Conservation (phyloP, 2,329 filamentous ascomycete genomes). For the Coniochaeta sp. region DNA sequence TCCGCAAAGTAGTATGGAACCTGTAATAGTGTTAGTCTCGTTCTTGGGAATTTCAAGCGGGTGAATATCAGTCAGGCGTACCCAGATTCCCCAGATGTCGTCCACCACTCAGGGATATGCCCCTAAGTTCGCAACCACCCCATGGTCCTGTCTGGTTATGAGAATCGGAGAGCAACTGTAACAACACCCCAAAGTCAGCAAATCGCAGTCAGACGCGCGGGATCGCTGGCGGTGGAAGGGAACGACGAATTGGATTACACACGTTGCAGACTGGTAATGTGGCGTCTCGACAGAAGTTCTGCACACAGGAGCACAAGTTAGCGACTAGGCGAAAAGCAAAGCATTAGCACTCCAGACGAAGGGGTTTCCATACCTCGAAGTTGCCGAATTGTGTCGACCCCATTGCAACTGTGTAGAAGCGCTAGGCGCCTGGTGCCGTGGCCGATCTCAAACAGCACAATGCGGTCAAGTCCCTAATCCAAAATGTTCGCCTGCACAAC, state of each 20-base stretch:
- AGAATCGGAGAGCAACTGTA: slow-evolving; percentile 55
- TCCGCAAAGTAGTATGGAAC: slow-evolving; percentile 79
- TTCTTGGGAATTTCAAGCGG: neutral
- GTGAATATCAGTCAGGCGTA: slow-evolving; percentile 30
- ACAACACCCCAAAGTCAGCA: slow-evolving; percentile 11
- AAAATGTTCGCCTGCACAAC: neutral
- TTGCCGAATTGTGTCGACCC: slow-evolving; percentile 56
- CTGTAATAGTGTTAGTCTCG: slow-evolving; percentile 30
- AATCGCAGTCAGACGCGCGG: neutral
- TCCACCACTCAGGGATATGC: slow-evolving; percentile 63
- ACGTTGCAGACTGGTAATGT: slow-evolving; percentile 82
- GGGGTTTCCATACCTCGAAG: slow-evolving; percentile 40
- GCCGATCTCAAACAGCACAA: slow-evolving; percentile 1
- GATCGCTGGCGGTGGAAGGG: neutral
- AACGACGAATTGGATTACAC: slow-evolving; percentile 27
- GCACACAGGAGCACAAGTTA: slow-evolving; percentile 6
- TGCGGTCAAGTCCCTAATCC: neutral
- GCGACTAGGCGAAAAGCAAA: slow-evolving; percentile 10
- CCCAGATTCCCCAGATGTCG: slow-evolving; percentile 75
- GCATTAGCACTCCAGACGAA: slow-evolving; percentile 3
- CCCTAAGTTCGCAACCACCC: slow-evolving; percentile 67
- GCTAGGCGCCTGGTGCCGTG: slow-evolving; percentile 4
- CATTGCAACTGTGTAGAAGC: slow-evolving; percentile 32
- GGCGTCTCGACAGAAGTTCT: slow-evolving; percentile 80
- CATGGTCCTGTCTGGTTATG: slow-evolving; percentile 53